Evolutionary conservation across 257 asterid species (phyloP).

Genomic region (Cruciata laevipes): DNA sequence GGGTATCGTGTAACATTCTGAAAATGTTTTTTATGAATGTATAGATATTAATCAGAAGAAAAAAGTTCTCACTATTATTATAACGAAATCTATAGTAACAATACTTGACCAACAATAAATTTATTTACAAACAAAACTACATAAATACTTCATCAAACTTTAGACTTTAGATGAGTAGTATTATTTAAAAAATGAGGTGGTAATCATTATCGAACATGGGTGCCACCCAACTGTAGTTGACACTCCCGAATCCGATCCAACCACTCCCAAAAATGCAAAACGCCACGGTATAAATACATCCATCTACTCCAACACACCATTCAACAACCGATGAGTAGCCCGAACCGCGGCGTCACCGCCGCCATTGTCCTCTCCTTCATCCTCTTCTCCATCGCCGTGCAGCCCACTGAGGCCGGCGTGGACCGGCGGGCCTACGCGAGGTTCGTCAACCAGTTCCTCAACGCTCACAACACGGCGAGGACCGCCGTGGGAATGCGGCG

Average conservation of each 20-base stretch:
- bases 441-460: constrained; percentile 26
- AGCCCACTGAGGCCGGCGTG: not conserved
- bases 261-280: constrained; percentile 13
- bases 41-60: too few relatives aligned
- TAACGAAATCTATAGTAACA: too few relatives aligned
- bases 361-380: not conserved
- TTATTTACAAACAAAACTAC: not conserved
- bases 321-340: not conserved
- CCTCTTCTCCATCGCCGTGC: not conserved
- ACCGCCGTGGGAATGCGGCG: constrained; percentile 23
- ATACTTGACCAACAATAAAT: not conserved
- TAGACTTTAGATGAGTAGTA: not conserved
- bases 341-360: constrained; percentile 12
- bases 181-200: constrained; percentile 20
- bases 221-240: constrained; percentile 32
- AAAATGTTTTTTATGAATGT: too few relatives aligned
- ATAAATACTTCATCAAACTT: not conserved
- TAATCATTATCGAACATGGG: constrained; percentile 43
- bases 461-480: constrained; percentile 38
- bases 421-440: not conserved
- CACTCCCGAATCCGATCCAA: constrained; percentile 17
- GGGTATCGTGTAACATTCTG: too few relatives aligned
- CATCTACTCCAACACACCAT: not conserved
- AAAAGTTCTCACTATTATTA: too few relatives aligned
- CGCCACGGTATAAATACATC: constrained; percentile 6